These are phyloP conservation scores for Echium plantagineum DNA, from an alignment of 257 asterid species.

Conservation along the genomic window DNA sequence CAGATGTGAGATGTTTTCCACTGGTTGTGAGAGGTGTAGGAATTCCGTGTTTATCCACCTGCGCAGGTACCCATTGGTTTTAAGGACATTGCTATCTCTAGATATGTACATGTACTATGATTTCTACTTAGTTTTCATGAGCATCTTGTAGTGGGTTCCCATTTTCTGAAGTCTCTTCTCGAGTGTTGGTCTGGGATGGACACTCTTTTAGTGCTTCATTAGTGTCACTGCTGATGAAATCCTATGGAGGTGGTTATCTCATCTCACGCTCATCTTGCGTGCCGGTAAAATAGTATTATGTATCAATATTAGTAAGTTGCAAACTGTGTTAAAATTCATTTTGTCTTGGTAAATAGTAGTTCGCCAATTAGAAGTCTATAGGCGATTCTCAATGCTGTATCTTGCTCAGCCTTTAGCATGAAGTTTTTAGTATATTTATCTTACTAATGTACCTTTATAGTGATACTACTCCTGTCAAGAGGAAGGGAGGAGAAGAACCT, in stretches of 20 bases:
- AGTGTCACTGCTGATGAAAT: not conserved
- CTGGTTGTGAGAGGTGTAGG: not conserved
- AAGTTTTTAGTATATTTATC: too few relatives aligned
- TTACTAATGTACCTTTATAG: too few relatives aligned
- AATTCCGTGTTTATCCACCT: not conserved
- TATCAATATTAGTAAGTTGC: too few relatives aligned
- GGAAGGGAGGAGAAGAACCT: too few relatives aligned
- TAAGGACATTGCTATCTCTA: not conserved
- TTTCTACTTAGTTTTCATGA: too few relatives aligned
- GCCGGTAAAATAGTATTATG: too few relatives aligned
- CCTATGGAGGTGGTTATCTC: not conserved
- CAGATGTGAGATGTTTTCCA: not conserved
- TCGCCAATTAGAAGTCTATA: too few relatives aligned
- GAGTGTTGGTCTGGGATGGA: not conserved
- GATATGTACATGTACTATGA: not conserved
- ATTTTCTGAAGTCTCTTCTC: conserved; percentile 9
- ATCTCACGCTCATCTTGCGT: not conserved
- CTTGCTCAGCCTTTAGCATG: too few relatives aligned
- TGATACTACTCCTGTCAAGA: too few relatives aligned
- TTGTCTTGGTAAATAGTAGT: too few relatives aligned
- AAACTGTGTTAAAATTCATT: too few relatives aligned
- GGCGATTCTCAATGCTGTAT: too few relatives aligned
- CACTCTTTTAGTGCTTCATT: not conserved
- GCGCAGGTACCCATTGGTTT: not conserved
- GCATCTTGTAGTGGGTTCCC: not conserved